Base-by-base conservation (phyloP, 1,284 basidiomycete species). In the Puccinia hordei region DNA sequence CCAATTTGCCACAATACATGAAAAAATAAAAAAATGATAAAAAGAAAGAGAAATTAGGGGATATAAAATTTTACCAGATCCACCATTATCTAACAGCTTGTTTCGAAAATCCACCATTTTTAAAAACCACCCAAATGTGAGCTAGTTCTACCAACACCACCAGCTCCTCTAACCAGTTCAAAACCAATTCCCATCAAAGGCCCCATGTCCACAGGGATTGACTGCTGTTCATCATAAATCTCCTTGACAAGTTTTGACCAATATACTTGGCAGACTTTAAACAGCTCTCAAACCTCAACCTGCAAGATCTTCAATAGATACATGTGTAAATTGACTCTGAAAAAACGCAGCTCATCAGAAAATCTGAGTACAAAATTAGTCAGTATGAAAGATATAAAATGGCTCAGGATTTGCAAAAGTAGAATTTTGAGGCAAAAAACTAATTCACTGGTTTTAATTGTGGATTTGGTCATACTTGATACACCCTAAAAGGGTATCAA, bases 281-380 rank as follows among this genome's bases (percentile, higher is more conserved):
- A 99, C 82, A 99, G 92, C 86, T 99, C 97, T 76, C 96, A 91
- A 86, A 99, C 97, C 84, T 98, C 96, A 38, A 99, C 97, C 83
- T 96, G 95, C 0, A 94, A 96, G 66, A 99, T 92, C 87, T 99
- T 99, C 86, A 99, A 94, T 89, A 99, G 93, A 87, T 99, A 99
- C 46, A 98, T 88, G 87, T 99, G 97, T 0, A 96, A 94, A 85
- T 98, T 98, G 81, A 97, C 72, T 51, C 79, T 81, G 24, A 24
- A 46, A 27, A n/a, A 38, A 12, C 4, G 35, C 10, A 44, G 22
- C 5, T 22, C 41, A 27, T 46, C 57, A 75, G 41, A 63, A 49
- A 24, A 19, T 46, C 22, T 55, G 33, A 27, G 17, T 24, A n/a
- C 38, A 19, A 51, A 53, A 27, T 49, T 8, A 69, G n/a, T 30